phyloP scores from a whole-genome alignment of 306 rosid species.

The Luffa acutangula region DNA sequence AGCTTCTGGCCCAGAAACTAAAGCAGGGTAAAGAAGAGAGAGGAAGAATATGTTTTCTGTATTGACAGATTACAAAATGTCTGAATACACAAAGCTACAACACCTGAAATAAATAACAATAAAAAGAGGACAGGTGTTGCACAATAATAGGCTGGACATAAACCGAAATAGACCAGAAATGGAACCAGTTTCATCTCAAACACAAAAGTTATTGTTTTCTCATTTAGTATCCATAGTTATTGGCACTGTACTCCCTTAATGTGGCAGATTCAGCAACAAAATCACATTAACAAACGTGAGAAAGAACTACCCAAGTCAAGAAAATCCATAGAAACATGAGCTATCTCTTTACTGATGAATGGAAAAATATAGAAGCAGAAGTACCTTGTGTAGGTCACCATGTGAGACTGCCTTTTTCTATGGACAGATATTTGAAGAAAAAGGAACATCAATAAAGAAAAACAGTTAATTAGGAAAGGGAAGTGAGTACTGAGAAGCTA shows the following conservation, averaged over 20 bases:
- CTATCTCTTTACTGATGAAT: background rate
- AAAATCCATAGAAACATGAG: background rate
- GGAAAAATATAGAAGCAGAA: background rate
- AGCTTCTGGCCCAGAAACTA: conserved; percentile 73
- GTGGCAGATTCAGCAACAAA: background rate
- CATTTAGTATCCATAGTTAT: background rate
- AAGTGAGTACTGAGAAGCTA: background rate
- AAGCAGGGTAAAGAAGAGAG: too few relatives aligned
- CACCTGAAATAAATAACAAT: too few relatives aligned
- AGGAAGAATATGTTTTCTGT: too few relatives aligned
- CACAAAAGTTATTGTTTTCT: background rate
- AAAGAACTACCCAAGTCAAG: background rate
- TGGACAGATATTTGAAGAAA: background rate
- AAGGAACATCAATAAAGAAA: background rate
- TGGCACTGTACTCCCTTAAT: background rate
- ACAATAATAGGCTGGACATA: too few relatives aligned
- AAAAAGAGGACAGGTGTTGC: too few relatives aligned
- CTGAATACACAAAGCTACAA: too few relatives aligned
- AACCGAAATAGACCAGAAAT: background rate
- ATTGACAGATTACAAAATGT: too few relatives aligned
- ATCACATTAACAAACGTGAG: background rate
- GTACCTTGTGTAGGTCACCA: background rate
- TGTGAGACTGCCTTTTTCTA: background rate
- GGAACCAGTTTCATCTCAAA: background rate
- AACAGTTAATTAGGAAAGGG: background rate